These are phyloP conservation scores for Epithele typhae DNA, from an alignment of 768 basidiomycete genomes.

Conservation along the genomic window DNA sequence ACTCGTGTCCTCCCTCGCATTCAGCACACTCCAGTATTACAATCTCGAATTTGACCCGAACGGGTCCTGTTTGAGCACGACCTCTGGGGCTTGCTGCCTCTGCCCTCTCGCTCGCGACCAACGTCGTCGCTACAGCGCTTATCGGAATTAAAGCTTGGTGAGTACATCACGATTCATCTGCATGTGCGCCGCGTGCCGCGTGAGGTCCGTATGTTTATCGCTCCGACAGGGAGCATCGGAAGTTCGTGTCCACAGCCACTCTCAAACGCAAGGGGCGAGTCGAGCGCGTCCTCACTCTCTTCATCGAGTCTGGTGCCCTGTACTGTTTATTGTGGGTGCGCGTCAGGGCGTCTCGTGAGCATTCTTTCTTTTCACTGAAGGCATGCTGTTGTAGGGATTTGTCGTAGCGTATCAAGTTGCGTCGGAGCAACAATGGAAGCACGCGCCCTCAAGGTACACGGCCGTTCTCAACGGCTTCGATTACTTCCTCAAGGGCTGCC, in stretches of 20 bases:
- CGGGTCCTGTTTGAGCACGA: neutral
- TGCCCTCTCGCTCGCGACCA: neutral
- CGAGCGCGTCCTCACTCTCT: neutral
- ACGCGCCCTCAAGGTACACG: neutral
- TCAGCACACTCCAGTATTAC: neutral
- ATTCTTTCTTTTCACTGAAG: no score
- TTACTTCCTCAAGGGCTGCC: conserved; percentile 1
- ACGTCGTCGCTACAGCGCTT: neutral
- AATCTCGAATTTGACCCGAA: neutral
- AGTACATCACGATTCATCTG: neutral
- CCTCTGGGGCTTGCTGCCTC: conserved; percentile 1
- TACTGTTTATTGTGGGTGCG: neutral
- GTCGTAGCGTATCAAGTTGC: neutral
- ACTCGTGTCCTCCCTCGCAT: no score
- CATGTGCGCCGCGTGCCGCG: neutral
- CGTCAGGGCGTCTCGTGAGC: no score
- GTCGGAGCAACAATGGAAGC: neutral
- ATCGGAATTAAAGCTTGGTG: neutral
- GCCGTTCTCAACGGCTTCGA: neutral
- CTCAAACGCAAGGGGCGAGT: neutral
- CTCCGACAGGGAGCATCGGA: neutral
- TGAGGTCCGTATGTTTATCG: neutral
- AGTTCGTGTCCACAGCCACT: neutral
- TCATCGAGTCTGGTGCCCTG: neutral
- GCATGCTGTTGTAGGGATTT: no score